Conservation (phyloP, 2,329 filamentous ascomycete genomes). For the Phyllosticta citribraziliensis region DNA sequence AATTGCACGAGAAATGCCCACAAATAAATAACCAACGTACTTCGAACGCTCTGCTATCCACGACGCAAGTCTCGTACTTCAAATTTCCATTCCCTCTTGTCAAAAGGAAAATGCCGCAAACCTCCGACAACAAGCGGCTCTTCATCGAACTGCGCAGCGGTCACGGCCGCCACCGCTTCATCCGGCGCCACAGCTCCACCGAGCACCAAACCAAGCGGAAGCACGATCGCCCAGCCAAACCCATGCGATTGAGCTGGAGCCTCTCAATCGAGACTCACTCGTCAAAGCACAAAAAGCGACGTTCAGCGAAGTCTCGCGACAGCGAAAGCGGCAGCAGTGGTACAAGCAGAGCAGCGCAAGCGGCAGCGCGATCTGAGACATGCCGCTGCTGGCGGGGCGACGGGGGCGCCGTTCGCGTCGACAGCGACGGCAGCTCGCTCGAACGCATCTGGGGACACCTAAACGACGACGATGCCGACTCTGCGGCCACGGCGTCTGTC, state of each 20-base stretch:
- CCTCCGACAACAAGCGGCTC: neutral
- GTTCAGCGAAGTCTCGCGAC: neutral
- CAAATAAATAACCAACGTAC: neutral
- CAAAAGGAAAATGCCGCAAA: neutral
- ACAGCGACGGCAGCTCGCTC: no score
- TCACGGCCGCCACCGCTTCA: neutral
- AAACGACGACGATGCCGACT: no score
- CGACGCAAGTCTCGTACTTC: neutral
- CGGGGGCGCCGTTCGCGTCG: no score
- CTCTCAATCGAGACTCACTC: neutral
- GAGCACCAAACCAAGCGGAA: neutral
- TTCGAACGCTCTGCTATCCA: no score
- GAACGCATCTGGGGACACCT: no score
- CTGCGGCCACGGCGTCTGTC: no score
- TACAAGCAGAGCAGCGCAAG: neutral
- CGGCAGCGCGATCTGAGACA: no score
- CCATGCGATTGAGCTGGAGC: neutral
- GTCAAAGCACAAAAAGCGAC: neutral
- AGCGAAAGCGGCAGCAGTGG: neutral
- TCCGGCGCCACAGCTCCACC: neutral
- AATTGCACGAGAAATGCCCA: neutral
- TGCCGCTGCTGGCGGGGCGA: no score
- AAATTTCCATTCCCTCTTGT: neutral
- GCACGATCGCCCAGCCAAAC: neutral
- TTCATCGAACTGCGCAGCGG: neutral